Evolutionary conservation across 108 stramenopile genomes (phyloP), one percentile per base, ranked within the genome.

Genomic region (Aurantiochytrium sp.): DNA sequence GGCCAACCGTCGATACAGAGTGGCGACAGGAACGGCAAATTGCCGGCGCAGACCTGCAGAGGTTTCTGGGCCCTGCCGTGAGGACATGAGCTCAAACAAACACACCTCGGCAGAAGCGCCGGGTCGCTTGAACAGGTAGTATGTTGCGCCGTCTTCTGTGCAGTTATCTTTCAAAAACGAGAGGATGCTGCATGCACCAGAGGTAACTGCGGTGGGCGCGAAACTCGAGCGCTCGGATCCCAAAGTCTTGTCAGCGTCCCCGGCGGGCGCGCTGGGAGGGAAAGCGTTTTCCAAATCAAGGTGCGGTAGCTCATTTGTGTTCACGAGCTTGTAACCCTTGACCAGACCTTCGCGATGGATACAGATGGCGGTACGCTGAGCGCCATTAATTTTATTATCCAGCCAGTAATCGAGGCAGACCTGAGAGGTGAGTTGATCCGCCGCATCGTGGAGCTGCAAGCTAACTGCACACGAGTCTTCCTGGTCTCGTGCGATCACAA

Each of bases 321-420:
- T 18, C 43, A 83, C 76, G 49, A 83, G 23, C 4, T 83, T 47
- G 28, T 83, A 83, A 6, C 76, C 76, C 51, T 83, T 43, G 19
- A 83, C 76, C 10, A 83, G 45, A 3, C 76, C 76, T 83, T 83
- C 76, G 16, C 23, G 44, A 23, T 83, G 76, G 51, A 83, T 53
- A 45, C 76, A 83, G n/a, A 83, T 53, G 51, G 76, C 76, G 0
- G 76, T 83, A 6, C 76, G 45, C 51, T 83, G 49, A 6, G 76
- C 76, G 45, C 76, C 76, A 35, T 83, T 83, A 1, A 83, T 83
- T 12, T 83, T 53, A 4, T 83, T 83, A 23, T 83, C 76, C 10
- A 83, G 76, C 76, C 76, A 83, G 16, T n/a, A 47, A 23, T 83
- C 76, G 28, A 83, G 76, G 76, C 76, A 83, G 10, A 83, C 45